Percentiles rank a stretch among this genome's conserved stretches.
These are phyloP conservation scores for Sporothrix globosa DNA, from an alignment of 2,329 filamentous ascomycete genomes.

Conservation along the genomic window DNA sequence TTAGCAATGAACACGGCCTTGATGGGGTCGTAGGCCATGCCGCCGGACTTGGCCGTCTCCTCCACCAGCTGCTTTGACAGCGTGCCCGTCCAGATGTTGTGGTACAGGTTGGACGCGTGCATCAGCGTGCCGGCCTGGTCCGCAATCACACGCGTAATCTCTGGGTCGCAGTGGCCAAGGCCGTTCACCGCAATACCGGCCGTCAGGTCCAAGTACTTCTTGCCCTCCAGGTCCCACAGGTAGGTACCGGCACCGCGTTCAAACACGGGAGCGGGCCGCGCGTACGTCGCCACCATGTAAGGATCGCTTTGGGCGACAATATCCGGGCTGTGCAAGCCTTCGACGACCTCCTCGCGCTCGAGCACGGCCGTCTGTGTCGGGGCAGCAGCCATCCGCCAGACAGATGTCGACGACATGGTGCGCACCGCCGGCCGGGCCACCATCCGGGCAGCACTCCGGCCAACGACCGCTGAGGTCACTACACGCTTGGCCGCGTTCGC, in stretches of 20 bases:
- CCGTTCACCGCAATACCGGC: slow-evolving; percentile 95
- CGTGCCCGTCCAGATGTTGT: slow-evolving; percentile 92
- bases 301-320: slow-evolving; percentile 76
- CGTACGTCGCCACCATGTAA: slow-evolving; percentile 96
- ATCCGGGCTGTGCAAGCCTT: slow-evolving; percentile 57
- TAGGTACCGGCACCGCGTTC: slow-evolving; percentile 84
- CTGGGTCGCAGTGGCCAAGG: slow-evolving; percentile 85
- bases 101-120: slow-evolving; percentile 94
- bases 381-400: slow-evolving; percentile 7
- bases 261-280: slow-evolving; percentile 87
- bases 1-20: slow-evolving; percentile 90
- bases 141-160: slow-evolving; percentile 72
- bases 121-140: slow-evolving; percentile 71
- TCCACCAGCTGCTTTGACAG: slow-evolving; percentile 84
- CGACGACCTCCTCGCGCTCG: slow-evolving; percentile 11
- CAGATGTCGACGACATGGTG: slow-evolving; percentile 1
- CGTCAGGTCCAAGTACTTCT: slow-evolving; percentile 91
- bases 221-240: slow-evolving; percentile 86
- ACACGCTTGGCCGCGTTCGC: slow-evolving; percentile 31
- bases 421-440: slow-evolving; percentile 25
- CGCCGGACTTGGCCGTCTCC: slow-evolving; percentile 75
- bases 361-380: slow-evolving; percentile 1
- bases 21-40: slow-evolving; percentile 66
- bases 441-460: slow-evolving; percentile 15
- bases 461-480: not conserved